These are phyloP conservation scores for Sphaerulina populicola DNA, from an alignment of 2,329 filamentous ascomycete species.

Conservation along the genomic window DNA sequence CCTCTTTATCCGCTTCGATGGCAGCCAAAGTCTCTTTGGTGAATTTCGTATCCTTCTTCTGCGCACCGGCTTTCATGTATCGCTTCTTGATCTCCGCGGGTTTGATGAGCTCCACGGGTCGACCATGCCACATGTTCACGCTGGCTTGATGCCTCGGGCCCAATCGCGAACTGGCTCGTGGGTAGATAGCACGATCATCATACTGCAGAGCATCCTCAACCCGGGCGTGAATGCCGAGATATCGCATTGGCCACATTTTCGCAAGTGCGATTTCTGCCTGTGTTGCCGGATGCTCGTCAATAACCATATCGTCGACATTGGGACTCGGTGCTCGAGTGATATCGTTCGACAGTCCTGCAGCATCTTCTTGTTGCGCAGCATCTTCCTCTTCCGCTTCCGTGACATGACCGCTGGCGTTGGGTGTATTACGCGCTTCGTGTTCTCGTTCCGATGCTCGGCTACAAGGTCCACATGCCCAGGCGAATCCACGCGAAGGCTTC, in stretches of 20 bases:
- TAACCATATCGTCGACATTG: conserved; percentile 42
- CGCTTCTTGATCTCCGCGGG: conserved; percentile 76
- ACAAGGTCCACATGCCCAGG: conserved; percentile 94
- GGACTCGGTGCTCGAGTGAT: conserved; percentile 54
- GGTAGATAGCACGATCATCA: conserved; percentile 88
- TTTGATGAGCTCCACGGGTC: conserved; percentile 83
- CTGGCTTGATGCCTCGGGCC: conserved; percentile 87
- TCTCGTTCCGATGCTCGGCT: conserved; percentile 92
- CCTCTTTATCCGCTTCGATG: conserved; percentile 71
- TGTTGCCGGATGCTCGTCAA: conserved; percentile 57
- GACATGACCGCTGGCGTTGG: conserved; percentile 52
- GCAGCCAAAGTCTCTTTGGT: conserved; percentile 73
- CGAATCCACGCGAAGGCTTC: conserved; percentile 94
- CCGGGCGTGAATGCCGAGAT: conserved; percentile 89
- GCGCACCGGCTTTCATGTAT: conserved; percentile 49
- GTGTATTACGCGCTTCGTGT: conserved; percentile 80
- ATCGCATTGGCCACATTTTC: conserved; percentile 92
- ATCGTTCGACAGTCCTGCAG: conserved; percentile 43
- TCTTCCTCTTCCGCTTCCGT: conserved; percentile 56
- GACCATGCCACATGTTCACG: conserved; percentile 75
- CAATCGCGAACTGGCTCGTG: conserved; percentile 82
- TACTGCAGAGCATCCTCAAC: conserved; percentile 94
- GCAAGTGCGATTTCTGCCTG: conserved; percentile 86
- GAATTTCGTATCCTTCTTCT: conserved; percentile 67
- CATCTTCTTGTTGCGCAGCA: conserved; percentile 60